Evolutionary conservation across 345 rosid species (phyloP).

Genomic region (Gossypium ekmanianum): DNA sequence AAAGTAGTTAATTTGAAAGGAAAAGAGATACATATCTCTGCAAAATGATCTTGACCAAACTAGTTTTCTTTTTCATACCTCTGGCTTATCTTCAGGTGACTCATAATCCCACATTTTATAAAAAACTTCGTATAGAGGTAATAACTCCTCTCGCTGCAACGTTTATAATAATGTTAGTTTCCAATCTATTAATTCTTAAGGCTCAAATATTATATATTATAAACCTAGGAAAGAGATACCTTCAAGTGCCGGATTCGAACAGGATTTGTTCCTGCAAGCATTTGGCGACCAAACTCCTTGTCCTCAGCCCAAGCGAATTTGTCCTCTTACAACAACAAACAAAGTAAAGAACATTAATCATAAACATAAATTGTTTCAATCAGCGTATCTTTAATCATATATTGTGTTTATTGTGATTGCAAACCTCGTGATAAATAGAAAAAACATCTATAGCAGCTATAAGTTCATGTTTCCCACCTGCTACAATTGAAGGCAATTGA

Average conservation of each 20-base stretch:
- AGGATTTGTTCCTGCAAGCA: constrained; percentile 68
- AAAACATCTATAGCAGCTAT: too few species aligned
- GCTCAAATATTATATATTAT: background rate
- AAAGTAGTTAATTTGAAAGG: too few species aligned
- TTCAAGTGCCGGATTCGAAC: constrained; percentile 34
- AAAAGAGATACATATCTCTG: too few species aligned
- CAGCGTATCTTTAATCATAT: background rate
- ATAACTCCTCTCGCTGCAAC: background rate
- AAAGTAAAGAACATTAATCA: background rate
- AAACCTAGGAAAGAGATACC: constrained; percentile 22
- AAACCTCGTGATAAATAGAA: too few species aligned
- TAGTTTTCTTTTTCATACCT: too few species aligned
- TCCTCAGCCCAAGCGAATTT: constrained; percentile 41
- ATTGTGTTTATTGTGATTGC: background rate
- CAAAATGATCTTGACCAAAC: too few species aligned
- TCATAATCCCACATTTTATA: too few species aligned
- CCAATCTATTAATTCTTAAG: background rate
- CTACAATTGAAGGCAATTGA: constrained; percentile 7
- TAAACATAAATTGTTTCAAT: background rate
- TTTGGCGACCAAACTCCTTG: constrained; percentile 51
- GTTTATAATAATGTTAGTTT: background rate
- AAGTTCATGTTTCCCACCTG: background rate
- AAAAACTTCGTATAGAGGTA: too few species aligned
- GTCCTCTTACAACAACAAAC: background rate
- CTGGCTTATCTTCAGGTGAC: too few species aligned